Evolutionary conservation across 768 basidiomycete species (phyloP), one percentile per base, ranked within the genome.

Genomic region (Glaciozyma martinii): DNA sequence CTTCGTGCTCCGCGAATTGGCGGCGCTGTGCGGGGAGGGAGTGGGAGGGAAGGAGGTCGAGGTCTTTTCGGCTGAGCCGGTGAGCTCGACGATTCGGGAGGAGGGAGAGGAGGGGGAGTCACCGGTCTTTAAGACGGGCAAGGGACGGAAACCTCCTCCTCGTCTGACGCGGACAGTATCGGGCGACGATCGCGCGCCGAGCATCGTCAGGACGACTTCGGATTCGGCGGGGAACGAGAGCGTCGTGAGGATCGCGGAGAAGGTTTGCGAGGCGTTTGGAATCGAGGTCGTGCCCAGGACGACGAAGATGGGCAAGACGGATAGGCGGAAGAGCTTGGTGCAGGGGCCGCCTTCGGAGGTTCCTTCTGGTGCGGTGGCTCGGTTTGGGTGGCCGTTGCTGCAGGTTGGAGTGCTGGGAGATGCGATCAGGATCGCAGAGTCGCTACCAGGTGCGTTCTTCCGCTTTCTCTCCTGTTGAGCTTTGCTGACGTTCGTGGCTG

Each of bases 351-450:
- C 57, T 19, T 58, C 58, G 19, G 57, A 61, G 33, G 47, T 65
- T 18, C 21, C 40, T 19, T 56, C 60, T 29, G 58, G 61, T 54
- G 62, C 47, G 44, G 56, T 27, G 23, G 63, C 63, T 6, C 76
- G 82, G 7, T 89, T 85, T 74, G 95, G 95, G 6, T 98, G 94
- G 94, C 87, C 92, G 4, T 90, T 92, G 75, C 79, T 99, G 47
- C 94, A 95, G 78, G 83, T 97, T 23, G 91, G 90, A 29, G 84
- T 93, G n/a, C 81, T 97, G 27, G 83, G 90, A 44, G 95, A 98
- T 75, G 90, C 91, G 1, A 85, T 97, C 27, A 86, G 88, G 0
- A 85, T 98, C 4, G 89, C 90, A 2, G 90, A 97, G 76, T 85
- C 90, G 19, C 78, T 99, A 29, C 91, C 94, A 62, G 91, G 92